Percentiles rank a stretch among this genome's conserved stretches.
Conservation (phyloP, 208 protist species). For the Crithidia expoeki region DNA sequence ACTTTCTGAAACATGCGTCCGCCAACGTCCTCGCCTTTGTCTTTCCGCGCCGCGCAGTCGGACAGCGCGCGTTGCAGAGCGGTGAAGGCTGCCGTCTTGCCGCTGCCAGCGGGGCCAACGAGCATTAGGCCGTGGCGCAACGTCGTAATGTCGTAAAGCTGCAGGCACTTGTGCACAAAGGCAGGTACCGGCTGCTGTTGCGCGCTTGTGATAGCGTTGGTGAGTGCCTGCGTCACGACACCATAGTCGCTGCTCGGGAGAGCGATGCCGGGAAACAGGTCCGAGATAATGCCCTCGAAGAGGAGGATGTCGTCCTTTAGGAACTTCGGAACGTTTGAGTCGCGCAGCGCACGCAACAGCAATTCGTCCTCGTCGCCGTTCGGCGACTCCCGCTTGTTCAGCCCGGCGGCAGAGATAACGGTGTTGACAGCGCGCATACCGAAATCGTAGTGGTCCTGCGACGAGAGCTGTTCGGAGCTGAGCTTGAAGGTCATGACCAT, state of each 20-base stretch:
- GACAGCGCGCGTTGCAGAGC: constrained; percentile 86
- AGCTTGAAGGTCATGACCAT: constrained; percentile 99
- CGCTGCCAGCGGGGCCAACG: constrained; percentile 95
- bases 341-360: constrained; percentile 94
- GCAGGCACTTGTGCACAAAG: constrained; percentile 97
- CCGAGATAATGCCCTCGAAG: constrained; percentile 98
- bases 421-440: constrained; percentile 99
- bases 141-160: constrained; percentile 98
- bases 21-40: constrained; percentile 71
- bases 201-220: constrained; percentile 55
- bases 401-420: constrained; percentile 97
- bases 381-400: constrained; percentile 94
- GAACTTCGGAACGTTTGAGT: constrained; percentile 99
- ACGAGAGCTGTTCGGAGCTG: constrained; percentile 98
- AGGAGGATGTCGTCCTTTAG: constrained; percentile 93
- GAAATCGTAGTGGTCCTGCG: constrained; percentile 99
- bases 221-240: constrained; percentile 84
- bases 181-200: constrained; percentile 89
- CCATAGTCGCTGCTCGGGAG: constrained; percentile 94
- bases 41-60: constrained; percentile 71
- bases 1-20: constrained; percentile 87
- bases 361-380: constrained; percentile 94
- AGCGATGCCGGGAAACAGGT: constrained; percentile 97
- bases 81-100: constrained; percentile 95
- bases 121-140: constrained; percentile 98